Conservation (phyloP, 768 basidiomycete species). For the Cyclocybe cylindracea region DNA sequence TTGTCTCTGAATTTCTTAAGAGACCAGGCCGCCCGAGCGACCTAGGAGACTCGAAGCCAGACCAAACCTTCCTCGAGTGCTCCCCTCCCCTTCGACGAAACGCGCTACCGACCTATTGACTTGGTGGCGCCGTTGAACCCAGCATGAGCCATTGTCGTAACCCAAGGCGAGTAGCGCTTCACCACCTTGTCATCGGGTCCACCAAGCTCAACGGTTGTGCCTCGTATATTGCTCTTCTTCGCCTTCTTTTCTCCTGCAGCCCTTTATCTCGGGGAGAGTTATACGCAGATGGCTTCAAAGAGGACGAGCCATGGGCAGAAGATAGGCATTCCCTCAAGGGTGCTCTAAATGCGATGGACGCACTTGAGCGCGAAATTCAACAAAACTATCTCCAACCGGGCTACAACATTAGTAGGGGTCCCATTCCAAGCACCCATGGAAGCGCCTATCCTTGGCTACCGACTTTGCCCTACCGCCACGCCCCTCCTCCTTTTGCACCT, state of each 20-base stretch:
- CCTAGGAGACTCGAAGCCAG: background rate
- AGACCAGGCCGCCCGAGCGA: too few species aligned
- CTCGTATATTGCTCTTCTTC: too few species aligned
- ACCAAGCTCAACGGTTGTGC: background rate
- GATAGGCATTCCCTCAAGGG: constrained; percentile 28
- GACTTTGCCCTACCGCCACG: too few species aligned
- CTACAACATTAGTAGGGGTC: constrained; percentile 8
- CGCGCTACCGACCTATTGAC: too few species aligned
- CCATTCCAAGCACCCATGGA: constrained; percentile 1
- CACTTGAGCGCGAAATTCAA: constrained; percentile 19
- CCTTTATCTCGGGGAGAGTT: constrained; percentile 23
- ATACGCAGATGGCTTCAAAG: constrained; percentile 30
- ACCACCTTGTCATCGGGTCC: background rate
- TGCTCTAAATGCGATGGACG: constrained; percentile 21
- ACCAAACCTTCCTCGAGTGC: background rate
- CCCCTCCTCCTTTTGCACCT: too few species aligned
- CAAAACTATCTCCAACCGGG: constrained; percentile 4
- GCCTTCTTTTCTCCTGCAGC: constrained; percentile 18
- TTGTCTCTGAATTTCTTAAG: constrained; percentile 3
- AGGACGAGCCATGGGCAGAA: constrained; percentile 28
- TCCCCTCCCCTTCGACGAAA: too few species aligned
- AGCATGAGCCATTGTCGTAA: constrained; percentile 1
- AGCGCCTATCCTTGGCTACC: too few species aligned
- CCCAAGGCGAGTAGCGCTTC: constrained; percentile 1
- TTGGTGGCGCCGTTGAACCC: background rate